Base-by-base conservation (phyloP, 2,329 filamentous ascomycete genomes). In the Arthrobotrys pseudoclavata region DNA sequence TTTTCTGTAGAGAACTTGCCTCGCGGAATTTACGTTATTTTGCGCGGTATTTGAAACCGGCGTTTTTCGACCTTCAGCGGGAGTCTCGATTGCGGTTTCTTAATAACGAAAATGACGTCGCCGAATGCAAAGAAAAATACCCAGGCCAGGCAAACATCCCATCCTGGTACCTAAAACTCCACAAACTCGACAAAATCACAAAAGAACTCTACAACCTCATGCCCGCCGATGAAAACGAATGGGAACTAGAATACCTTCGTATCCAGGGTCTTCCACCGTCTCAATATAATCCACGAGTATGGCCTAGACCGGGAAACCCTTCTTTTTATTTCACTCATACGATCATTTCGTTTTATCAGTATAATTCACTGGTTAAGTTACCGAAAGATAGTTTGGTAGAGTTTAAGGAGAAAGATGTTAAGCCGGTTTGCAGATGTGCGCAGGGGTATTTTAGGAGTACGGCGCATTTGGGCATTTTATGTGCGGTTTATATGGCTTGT, bases 311-410 rank as follows among this genome's bases (percentile, higher is more conserved):
- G 2, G 72, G 72, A 45, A 70, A 76, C 24, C 67, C 72, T n/a
- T 61, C 50, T n/a, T 76, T 76, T 31, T 76, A 76, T 18, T 76
- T 76, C 45, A 69, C 72, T 13, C 72, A 76, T 24, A 76, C 72
- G 3, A 76, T 76, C 18, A 70, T 76, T 0, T 69, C 72, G 10
- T 76, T 76, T 24, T 76, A 76, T 34, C 72, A 76, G 37, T 76
- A 76, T 20, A 76, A 70, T 20, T 66, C 72, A 31, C 72, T 76
- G 18, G 42, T 76, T 6, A 66, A 69, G 42, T 15, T 64, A 7
- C 72, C 72, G 15, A 70, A 55, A 50, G 72, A 76, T 13, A 70
- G 72, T 29, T 40, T 70, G 48, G 60, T 40, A 22, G 66, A 76
- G 45, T 76, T 76, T 18, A 60, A 37, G 5, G 42, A 7, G 4